These are phyloP conservation scores for Neckera pumila DNA, from an alignment of 225 moss, liverwort and hornwort genomes.

Conservation along the genomic window DNA sequence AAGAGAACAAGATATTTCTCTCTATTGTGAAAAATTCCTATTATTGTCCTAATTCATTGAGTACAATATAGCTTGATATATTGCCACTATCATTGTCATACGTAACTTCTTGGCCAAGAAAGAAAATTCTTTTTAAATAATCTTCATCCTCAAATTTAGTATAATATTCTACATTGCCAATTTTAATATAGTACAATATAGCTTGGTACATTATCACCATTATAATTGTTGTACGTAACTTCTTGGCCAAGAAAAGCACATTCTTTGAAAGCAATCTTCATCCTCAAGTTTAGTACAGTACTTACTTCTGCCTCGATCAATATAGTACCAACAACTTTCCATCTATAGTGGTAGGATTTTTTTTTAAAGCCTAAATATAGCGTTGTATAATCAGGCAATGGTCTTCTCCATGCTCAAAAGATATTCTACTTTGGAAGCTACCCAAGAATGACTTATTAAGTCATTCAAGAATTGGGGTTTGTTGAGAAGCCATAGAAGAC, in stretches of 20 bases:
- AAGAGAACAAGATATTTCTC: neutral
- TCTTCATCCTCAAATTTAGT: neutral
- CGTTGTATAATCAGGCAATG: neutral
- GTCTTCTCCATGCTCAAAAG: fast-evolving
- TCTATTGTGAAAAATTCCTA: neutral
- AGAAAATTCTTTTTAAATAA: no score
- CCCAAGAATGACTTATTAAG: fast-evolving
- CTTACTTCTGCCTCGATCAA: neutral
- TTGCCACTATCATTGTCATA: neutral
- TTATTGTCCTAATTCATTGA: no score
- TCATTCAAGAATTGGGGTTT: neutral
- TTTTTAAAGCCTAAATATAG: neutral
- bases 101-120: neutral
- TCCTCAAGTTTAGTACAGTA: neutral
- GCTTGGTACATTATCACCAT: neutral
- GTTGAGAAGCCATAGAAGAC: neutral
- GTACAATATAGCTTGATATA: neutral
- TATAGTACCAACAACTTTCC: fast-evolving
- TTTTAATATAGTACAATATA: no score
- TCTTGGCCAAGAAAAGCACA: neutral
- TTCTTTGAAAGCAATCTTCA: neutral
- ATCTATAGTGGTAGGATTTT: neutral
- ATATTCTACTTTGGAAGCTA: fast-evolving
- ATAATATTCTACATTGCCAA: no score
- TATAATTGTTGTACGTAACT: fast-evolving